Base-by-base conservation (phyloP, 2,329 filamentous ascomycete species). In the Fusarium dimerum region DNA sequence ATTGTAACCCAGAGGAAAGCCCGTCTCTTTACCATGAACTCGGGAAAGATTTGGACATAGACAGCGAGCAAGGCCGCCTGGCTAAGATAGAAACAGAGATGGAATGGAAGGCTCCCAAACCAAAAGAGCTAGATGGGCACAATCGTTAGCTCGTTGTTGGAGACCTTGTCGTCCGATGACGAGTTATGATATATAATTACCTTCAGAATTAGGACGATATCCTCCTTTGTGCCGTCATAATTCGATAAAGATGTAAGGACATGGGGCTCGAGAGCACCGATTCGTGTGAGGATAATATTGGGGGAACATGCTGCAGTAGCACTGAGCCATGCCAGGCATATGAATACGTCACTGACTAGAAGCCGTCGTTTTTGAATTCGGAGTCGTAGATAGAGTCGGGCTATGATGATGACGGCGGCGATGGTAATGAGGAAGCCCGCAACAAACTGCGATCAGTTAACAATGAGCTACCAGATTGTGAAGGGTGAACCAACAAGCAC, bases 341-440 rank as follows among this genome's bases (percentile, higher is more conserved):
- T 61, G 45, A 44, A 55, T 1, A 58, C 43, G 18, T 58, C 55
- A 10, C 55, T 61, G 11, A 30, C 26, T 2, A 61, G 44, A 2
- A 61, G 38, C 2, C 7, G 46, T 13, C 50, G 50, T 3, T 50
- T 50, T 16, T 61, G 58, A 13, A 61, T 52, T 1, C 29, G 12
- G 3, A 61, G 40, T 15, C 59, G 50, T 2, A 61, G 53, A n/a
- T 59, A 48, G 9, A 61, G 39, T 15, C 59, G 59, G 0, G 59
- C 59, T 10, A 20, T 43, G 12, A 61, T 57, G 10, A 57, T 56
- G 0, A 44, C 2, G 1, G 49, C 43, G 0, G 59, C 58, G 9
- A 60, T 45, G 0, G 49, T 30, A 2, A 61, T 61, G 13, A 61
- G 47, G 20, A 26, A 26, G 20, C 20, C 20, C 20, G 20, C 20